These are phyloP conservation scores for Paecilomyces variotii DNA, from an alignment of 2,329 filamentous ascomycete genomes.

Conservation along the genomic window DNA sequence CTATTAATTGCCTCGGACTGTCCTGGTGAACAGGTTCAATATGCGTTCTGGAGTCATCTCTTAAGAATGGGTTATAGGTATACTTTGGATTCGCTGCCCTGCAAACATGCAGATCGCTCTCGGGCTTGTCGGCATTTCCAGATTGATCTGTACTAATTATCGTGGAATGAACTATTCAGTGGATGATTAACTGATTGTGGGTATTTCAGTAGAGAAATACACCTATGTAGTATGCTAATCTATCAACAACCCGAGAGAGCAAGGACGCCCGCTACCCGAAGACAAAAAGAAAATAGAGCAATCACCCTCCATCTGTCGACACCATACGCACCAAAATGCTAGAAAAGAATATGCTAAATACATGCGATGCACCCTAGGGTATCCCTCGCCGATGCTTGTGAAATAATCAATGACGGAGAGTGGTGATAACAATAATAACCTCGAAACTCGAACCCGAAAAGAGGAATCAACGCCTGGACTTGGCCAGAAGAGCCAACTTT, in stretches of 20 bases:
- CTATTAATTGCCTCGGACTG: not conserved
- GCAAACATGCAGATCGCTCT: too few relatives aligned
- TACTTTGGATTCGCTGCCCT: too few relatives aligned
- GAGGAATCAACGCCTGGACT: constrained; percentile 17
- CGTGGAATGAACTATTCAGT: not conserved
- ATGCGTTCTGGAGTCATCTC: not conserved
- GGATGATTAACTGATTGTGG: not conserved
- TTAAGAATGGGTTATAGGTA: not conserved
- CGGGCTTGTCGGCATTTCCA: not conserved
- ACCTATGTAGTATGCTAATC: not conserved
- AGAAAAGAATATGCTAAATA: not conserved
- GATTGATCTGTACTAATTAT: not conserved
- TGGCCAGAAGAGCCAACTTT: constrained; percentile 32
- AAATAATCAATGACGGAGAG: constrained; percentile 2
- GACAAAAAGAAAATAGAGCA: not conserved
- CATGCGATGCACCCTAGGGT: constrained; percentile 2
- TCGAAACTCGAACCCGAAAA: constrained; percentile 2
- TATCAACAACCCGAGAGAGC: not conserved
- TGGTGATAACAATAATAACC: constrained; percentile 2
- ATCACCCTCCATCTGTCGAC: not conserved
- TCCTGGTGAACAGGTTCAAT: not conserved
- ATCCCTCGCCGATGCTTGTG: constrained; percentile 17
- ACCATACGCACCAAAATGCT: constrained; percentile 1
- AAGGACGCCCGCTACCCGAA: not conserved
- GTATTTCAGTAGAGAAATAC: not conserved